Evolutionary conservation across 1,284 basidiomycete genomes (phyloP).

Genomic region (Apiotrichum veenhuisii): DNA sequence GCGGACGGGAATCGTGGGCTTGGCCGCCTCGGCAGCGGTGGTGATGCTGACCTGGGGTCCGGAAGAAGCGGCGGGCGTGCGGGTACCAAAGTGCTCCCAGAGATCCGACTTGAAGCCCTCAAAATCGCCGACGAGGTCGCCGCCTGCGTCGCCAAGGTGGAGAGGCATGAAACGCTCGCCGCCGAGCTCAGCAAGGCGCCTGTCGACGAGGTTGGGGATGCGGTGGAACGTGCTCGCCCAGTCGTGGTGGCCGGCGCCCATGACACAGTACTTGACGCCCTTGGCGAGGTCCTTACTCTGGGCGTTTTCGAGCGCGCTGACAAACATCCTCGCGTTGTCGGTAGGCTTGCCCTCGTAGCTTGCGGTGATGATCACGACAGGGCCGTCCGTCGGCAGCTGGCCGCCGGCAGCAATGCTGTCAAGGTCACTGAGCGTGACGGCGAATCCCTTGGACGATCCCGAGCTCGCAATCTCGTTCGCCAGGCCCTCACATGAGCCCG

Average conservation of each 20-base stretch:
- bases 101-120: conserved; percentile 53
- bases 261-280: conserved; percentile 54
- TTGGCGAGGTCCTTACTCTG: conserved; percentile 24
- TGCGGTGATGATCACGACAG: conserved; percentile 56
- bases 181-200: conserved; percentile 49
- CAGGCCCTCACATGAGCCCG: conserved; percentile 56
- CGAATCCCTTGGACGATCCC: conserved; percentile 52
- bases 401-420: conserved; percentile 49
- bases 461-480: conserved; percentile 54
- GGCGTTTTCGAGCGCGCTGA: conserved; percentile 7
- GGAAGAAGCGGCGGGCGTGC: not conserved
- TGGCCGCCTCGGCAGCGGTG: conserved; percentile 9
- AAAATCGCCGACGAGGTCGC: conserved; percentile 54
- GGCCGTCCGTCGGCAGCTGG: conserved; percentile 54
- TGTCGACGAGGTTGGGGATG: conserved; percentile 55
- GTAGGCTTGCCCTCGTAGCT: conserved; percentile 55
- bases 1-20: conserved; percentile 1
- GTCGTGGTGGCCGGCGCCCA: conserved; percentile 58
- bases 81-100: conserved; percentile 47
- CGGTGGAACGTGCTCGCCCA: conserved; percentile 57
- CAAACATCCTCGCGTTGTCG: conserved; percentile 22
- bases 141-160: conserved; percentile 37
- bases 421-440: conserved; percentile 51
- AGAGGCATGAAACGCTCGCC: conserved; percentile 46
- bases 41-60: not conserved